Evolutionary conservation across 1,284 basidiomycete genomes (phyloP), one percentile per base, ranked within the genome.

Genomic region (Schizophyllum commune): DNA sequence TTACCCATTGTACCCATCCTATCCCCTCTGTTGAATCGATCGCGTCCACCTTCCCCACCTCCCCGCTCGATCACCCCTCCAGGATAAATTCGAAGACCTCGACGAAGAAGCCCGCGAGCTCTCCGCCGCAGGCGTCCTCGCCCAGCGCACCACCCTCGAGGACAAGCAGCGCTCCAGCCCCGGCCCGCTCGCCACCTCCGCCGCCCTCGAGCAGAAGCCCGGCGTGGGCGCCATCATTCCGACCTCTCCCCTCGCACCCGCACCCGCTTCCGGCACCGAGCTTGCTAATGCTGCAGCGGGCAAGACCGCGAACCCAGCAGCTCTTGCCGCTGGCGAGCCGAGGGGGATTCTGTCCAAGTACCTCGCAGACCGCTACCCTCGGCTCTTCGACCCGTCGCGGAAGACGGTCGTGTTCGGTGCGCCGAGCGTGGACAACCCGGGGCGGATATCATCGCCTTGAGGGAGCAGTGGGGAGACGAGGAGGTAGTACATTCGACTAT

Each of bases 81-180:
- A 55, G 53, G 95, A 97, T 69, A 88, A 90, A 62, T 96, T 96
- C 71, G 90, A 88, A 63, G 90, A 92, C 69, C 80, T 91, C 51
- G 91, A 92, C 68, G 87, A 90, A 65, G 88, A 90, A 71, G 90
- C 85, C 53, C 76, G 75, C 62, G 82, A 80, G 53, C 76, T 88
- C 65, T 77, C 76, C 47, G 68, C 71, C 22, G 69, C 76, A 1
- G 73, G 76, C 32, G 69, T 55, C 53, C 19, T 55, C 20, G 19
- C 73, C 52, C 69, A 70, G 64, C 70, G 68, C 21, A 61, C 66
- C 57, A 68, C 58, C n/a, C 61, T 70, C 20, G 68, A 68, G 52
- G 69, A 70, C 27, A 72, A 72, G 62, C 69, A 71, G 59, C 66
- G 65, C 55, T 64, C 67, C 33, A 70, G 71, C 69, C 67, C 67